Base-by-base conservation (phyloP, 1,139 yeast species). In the Yamadazyma trypodendri region DNA sequence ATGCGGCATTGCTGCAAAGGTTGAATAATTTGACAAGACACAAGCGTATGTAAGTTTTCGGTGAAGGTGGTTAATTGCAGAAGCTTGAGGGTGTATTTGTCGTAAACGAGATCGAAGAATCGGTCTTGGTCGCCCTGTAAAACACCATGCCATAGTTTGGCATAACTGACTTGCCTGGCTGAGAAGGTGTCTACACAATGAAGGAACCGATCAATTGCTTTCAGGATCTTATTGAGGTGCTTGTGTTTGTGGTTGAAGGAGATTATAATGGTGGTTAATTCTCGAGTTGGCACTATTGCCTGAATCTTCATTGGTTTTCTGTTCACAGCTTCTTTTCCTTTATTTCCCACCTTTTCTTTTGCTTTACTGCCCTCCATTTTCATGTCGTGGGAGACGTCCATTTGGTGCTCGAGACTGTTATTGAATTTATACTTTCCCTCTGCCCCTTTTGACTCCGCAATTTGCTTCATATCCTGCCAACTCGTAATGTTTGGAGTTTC, bases 71-170 rank as follows among this genome's bases (percentile, higher is more conserved):
- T 8, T 11, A 32, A 10, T 6, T n/a, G 12, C 17, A 24, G 23
- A 11, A 49, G 43, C 36, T 55, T 57, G 8, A 46, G 50, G 9
- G 39, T 35, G 42, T 47, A 58, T 31, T 51, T 40, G 13, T 49
- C 45, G 38, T 52, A 55, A 38, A 55, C 49, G 13, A 53, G 46
- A 11, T 42, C 46, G 33, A 53, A 46, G 23, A 43, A 48, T 10
- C 39, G 34, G 14, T 40, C 42, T 7, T 40, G 34, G 14, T 40
- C 42, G 7, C 43, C 46, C n/a, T 40, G 44, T 33, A 56, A 37
- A 2, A 54, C 36, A 2, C 32, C 20, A 11, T 45, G 33, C 63
- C 62, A 58, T n/a, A 35, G 9, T 6, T 32, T 33, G 11, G 55
- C 45, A 36, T 48, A 54, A 16, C 30, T 24, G 12, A 38, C 31